phyloP scores from a whole-genome alignment of 1,139 yeast genomes.

The Saccharomyces hybrid region DNA sequence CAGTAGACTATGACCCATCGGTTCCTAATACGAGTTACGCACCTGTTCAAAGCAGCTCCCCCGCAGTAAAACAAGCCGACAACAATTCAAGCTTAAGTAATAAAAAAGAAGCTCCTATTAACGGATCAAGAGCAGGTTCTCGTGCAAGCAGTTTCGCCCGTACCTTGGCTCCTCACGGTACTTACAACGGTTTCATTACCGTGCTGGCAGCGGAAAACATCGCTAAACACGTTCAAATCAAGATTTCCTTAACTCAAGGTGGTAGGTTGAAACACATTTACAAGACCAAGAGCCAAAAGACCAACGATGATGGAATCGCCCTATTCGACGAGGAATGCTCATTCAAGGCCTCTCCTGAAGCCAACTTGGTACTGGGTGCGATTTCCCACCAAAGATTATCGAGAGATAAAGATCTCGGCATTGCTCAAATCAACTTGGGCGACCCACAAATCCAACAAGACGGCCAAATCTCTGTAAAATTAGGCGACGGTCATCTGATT shows the following conservation, averaged over 20 bases:
- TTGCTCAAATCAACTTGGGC: conserved; percentile 34
- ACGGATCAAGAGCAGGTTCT: conserved; percentile 17
- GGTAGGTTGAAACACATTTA: conserved; percentile 51
- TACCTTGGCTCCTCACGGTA: conserved; percentile 35
- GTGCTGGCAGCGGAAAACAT: conserved; percentile 37
- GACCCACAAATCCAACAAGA: conserved; percentile 28
- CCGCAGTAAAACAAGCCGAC: conserved; percentile 6
- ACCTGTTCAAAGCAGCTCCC: conserved; percentile 15
- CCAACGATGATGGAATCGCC: conserved; percentile 40
- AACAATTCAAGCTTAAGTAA: not conserved
- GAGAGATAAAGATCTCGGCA: conserved; percentile 58
- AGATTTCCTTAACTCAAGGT: conserved; percentile 44
- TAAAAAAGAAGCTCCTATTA: conserved; percentile 6
- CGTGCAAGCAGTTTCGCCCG: conserved; percentile 34
- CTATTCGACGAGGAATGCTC: conserved; percentile 60
- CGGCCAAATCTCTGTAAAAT: conserved; percentile 26
- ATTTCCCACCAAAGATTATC: conserved; percentile 70
- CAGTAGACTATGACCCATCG: conserved; percentile 25
- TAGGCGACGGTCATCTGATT: conserved; percentile 28
- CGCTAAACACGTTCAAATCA: conserved; percentile 41
- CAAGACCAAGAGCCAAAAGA: conserved; percentile 58
- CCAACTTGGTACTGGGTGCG: conserved; percentile 50
- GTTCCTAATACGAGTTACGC: conserved; percentile 27
- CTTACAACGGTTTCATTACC: conserved; percentile 49
- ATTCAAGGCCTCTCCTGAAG: conserved; percentile 59